Base-by-base conservation (phyloP, 768 basidiomycete genomes). In the Candolleomyces efflorescens region DNA sequence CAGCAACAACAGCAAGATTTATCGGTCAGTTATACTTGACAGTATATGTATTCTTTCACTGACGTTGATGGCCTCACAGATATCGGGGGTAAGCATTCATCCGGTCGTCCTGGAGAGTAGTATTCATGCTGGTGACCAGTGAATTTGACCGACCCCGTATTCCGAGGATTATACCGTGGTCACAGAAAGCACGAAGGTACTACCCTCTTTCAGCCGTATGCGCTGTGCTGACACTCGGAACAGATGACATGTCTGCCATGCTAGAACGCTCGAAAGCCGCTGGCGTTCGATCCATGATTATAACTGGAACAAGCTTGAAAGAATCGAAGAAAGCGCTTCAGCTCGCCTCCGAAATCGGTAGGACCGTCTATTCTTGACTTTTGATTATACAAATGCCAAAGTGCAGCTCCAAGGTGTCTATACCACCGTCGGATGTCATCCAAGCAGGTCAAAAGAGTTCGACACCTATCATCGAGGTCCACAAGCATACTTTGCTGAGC, bases 381-480 rank as follows among this genome's bases (percentile, higher is more conserved):
- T 55, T 18, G 6, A 24, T 22, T 3, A 10, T 17, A 18, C 32
- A 43, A 17, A 7, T 55, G 12, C 10, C 26, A 9, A 23, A 22
- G 26, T 46, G 3, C 15, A 5, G 26, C 23, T 26, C 3, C 18
- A 55, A 86, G 89, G 76, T 12, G 67, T 90, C 13, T 89, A 84
- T 66, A 82, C 86, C 17, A 92, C 92, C 0, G 81, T 86, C 7
- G 91, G 91, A 18, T 87, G 87, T 59, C 92, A 93, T 69, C 91
- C 91, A 0, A 91, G 90, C 15, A 85, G 87, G 18, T 82, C 86
- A 1, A 69, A 62, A 6, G 87, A 92, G 66, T 89, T 92, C 56
- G 85, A 86, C 36, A 69, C 74, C 55, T 78, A 78, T 65, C 68
- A 71, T 2, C 78, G 69, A 13, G 89, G 89, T 0, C 79, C 81